phyloP scores from a whole-genome alignment of 2,329 filamentous ascomycete genomes.

The Fonsecaea monophora region DNA sequence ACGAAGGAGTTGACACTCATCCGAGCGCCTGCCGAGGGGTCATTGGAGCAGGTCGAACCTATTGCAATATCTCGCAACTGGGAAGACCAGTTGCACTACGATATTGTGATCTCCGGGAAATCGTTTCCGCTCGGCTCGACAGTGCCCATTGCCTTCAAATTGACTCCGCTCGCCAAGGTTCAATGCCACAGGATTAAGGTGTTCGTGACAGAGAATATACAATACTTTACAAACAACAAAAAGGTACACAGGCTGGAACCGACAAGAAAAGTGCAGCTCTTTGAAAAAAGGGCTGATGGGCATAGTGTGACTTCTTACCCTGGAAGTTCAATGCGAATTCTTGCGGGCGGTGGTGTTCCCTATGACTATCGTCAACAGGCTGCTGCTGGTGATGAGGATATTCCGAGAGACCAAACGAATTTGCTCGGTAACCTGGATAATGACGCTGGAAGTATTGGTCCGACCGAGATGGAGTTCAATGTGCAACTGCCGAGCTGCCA shows the following conservation, averaged over 20 bases:
- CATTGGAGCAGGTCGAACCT: slow-evolving; percentile 87
- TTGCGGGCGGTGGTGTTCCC: slow-evolving; percentile 80
- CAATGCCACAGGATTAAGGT: slow-evolving; percentile 93
- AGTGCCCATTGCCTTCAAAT: slow-evolving; percentile 91
- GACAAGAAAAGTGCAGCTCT: slow-evolving; percentile 80
- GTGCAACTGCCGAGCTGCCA: slow-evolving; percentile 90
- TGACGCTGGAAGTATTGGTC: slow-evolving; percentile 74
- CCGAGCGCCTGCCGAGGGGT: slow-evolving; percentile 83
- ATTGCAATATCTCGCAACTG: slow-evolving; percentile 92
- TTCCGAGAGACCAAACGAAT: slow-evolving; percentile 66
- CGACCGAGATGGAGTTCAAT: slow-evolving; percentile 93
- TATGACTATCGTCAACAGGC: slow-evolving; percentile 65
- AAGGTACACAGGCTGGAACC: slow-evolving; percentile 84
- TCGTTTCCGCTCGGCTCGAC: slow-evolving; percentile 87
- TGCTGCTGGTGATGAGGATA: slow-evolving; percentile 62
- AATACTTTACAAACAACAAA: slow-evolving; percentile 88
- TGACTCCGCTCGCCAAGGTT: slow-evolving; percentile 90
- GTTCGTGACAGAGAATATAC: slow-evolving; percentile 85
- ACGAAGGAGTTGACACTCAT: slow-evolving; percentile 82
- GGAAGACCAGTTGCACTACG: slow-evolving; percentile 95
- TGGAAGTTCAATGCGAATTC: slow-evolving; percentile 75
- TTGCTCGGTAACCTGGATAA: slow-evolving; percentile 80
- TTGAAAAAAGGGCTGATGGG: slow-evolving; percentile 86
- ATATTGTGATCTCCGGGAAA: slow-evolving; percentile 95
- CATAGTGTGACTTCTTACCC: slow-evolving; percentile 75